Conservation (phyloP, 805 yeast species). For the Candida sithepensis region DNA sequence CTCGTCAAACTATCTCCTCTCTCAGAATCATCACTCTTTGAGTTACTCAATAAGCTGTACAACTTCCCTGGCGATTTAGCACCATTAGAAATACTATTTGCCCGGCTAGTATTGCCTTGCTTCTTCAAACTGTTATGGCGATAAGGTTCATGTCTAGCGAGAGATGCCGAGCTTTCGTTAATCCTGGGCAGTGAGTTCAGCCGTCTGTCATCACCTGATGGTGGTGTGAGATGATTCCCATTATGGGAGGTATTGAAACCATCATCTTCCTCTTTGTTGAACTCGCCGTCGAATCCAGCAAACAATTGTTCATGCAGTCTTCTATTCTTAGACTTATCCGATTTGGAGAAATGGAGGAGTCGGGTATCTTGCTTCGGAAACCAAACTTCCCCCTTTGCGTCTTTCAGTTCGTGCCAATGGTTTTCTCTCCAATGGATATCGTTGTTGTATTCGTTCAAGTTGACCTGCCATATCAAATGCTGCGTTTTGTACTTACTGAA, state of each 20-base stretch:
- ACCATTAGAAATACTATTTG: slow-evolving; percentile 1
- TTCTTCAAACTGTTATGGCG: slow-evolving; percentile 18
- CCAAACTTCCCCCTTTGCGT: slow-evolving; percentile 48
- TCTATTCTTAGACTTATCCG: slow-evolving; percentile 8
- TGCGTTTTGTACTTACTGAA: slow-evolving; percentile 46
- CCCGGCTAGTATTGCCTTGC: neutral
- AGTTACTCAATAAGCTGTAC: neutral
- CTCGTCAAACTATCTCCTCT: neutral
- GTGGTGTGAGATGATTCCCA: neutral
- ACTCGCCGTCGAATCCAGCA: slow-evolving; percentile 27
- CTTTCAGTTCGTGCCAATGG: slow-evolving; percentile 50
- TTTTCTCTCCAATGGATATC: slow-evolving; percentile 57
- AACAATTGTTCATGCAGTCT: slow-evolving; percentile 25
- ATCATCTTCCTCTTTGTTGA: slow-evolving; percentile 21
- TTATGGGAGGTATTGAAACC: neutral
- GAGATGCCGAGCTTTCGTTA: slow-evolving; percentile 25
- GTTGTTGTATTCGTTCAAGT: slow-evolving; percentile 51
- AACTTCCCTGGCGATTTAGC: slow-evolving; percentile 6
- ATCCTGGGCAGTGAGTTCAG: slow-evolving; percentile 19
- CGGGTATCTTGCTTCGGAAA: slow-evolving; percentile 33
- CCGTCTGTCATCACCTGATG: slow-evolving; percentile 9
- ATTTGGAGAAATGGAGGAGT: slow-evolving; percentile 1
- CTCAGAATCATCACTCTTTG: slow-evolving; percentile 1
- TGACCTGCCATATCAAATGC: slow-evolving; percentile 61
- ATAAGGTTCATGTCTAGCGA: slow-evolving; percentile 26